phyloP scores from a whole-genome alignment of 495 filamentous ascomycete species.

The Talaromyces liani region DNA sequence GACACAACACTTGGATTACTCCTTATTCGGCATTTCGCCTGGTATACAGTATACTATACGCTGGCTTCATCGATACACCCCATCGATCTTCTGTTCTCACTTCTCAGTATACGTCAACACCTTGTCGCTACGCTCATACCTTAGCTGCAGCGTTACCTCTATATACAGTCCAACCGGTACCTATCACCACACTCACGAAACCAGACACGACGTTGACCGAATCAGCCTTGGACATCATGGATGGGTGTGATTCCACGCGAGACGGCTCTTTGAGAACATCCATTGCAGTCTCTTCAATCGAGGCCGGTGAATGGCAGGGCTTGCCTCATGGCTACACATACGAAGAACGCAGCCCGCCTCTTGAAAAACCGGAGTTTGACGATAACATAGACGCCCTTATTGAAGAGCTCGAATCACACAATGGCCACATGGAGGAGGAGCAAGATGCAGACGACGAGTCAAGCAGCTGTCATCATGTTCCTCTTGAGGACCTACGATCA shows the following conservation, averaged over 20 bases:
- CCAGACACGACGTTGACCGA: neutral
- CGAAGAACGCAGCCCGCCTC: conserved; percentile 19
- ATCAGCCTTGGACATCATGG: neutral
- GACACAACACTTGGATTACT: neutral
- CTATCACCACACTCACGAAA: neutral
- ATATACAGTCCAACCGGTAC: neutral
- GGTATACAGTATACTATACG: neutral
- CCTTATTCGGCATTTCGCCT: neutral
- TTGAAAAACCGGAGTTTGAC: conserved; percentile 56
- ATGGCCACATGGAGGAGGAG: conserved; percentile 55
- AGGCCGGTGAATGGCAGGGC: neutral
- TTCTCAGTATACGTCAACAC: neutral
- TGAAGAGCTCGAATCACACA: conserved; percentile 71
- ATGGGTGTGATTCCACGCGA: neutral
- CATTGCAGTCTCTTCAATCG: neutral
- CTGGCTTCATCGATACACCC: neutral
- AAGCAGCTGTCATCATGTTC: conserved; percentile 41
- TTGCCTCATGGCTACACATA: neutral
- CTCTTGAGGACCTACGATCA: conserved; percentile 61
- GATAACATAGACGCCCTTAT: conserved; percentile 77
- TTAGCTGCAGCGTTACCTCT: neutral
- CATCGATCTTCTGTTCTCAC: neutral
- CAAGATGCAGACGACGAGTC: conserved; percentile 43
- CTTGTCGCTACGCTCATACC: neutral
- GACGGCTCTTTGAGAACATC: neutral